These are phyloP conservation scores for Fraxinus sp. DNA, from an alignment of 305 asterid genomes.

Conservation along the genomic window DNA sequence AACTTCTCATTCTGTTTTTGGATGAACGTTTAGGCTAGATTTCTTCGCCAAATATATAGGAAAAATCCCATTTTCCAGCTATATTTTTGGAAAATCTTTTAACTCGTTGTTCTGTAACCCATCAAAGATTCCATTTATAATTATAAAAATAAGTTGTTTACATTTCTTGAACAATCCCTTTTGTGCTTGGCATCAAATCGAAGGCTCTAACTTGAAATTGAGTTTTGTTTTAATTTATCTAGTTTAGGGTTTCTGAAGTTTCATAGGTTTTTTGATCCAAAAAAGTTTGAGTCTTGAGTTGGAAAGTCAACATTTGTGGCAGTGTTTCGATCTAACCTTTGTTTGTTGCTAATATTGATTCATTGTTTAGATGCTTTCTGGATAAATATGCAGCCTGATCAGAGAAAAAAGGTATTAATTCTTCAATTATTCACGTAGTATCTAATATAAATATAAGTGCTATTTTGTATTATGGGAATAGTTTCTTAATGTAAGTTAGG, in stretches of 20 bases:
- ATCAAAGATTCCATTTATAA: slow-evolving; percentile 21
- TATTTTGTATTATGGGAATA: slow-evolving; percentile 12
- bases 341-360: slow-evolving; percentile 25
- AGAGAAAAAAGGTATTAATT: slow-evolving; percentile 67
- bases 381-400: slow-evolving; percentile 81
- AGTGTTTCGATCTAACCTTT: slow-evolving; percentile 36
- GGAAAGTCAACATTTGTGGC: slow-evolving; percentile 27
- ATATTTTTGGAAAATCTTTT: slow-evolving; percentile 2
- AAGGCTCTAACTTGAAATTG: slow-evolving; percentile 28
- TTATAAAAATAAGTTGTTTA: slow-evolving; percentile 4
- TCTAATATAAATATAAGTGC: slow-evolving; percentile 2
- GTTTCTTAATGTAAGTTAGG: slow-evolving; percentile 26
- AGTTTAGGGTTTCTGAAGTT: slow-evolving; percentile 23
- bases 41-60: slow-evolving; percentile 28
- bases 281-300: slow-evolving; percentile 22
- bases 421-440: neutral
- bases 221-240: slow-evolving; percentile 25
- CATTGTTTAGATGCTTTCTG: slow-evolving; percentile 50
- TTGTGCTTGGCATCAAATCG: slow-evolving; percentile 8
- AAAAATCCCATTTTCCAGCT: slow-evolving; percentile 30
- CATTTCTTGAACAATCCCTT: slow-evolving; percentile 6
- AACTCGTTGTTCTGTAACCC: slow-evolving; percentile 28
- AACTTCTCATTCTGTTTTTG: neutral
- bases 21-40: slow-evolving; percentile 19
- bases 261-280: slow-evolving; percentile 36